Conservation (phyloP, 2,329 filamentous ascomycete species). For the Laburnicola sp. region DNA sequence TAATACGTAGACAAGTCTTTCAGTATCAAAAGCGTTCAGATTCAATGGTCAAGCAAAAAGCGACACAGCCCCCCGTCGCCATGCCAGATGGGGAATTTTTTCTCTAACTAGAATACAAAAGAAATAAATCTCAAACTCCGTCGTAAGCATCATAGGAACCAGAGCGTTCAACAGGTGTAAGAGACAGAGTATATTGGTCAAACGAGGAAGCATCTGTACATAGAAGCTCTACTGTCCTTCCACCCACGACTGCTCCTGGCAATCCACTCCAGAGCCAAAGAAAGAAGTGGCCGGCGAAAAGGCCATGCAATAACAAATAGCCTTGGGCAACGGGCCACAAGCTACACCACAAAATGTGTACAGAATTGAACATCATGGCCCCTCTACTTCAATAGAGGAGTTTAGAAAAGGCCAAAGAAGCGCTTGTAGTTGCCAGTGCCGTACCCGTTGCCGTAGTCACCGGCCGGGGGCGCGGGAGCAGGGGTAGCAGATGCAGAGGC, state of each 20-base stretch:
- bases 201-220: conserved; percentile 13
- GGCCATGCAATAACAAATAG: conserved; percentile 4
- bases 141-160: conserved; percentile 1
- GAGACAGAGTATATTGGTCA: conserved; percentile 33
- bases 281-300: conserved; percentile 3
- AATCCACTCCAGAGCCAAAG: conserved; percentile 11
- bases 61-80: not conserved
- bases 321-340: conserved; percentile 10
- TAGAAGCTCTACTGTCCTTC: conserved; percentile 12
- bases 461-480: conserved; percentile 20
- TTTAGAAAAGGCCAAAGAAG: conserved; percentile 7
- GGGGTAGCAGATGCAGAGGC: conserved; percentile 20
- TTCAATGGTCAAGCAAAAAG: too few species aligned
- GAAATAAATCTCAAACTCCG: not conserved
- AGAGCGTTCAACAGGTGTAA: not conserved
- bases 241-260: conserved; percentile 8
- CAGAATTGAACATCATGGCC: conserved; percentile 6
- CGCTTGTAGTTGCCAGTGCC: conserved; percentile 9
- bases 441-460: conserved; percentile 13
- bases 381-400: not conserved
- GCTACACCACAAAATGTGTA: conserved; percentile 10
- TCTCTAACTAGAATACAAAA: not conserved
- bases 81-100: conserved; percentile 1
- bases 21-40: not conserved
- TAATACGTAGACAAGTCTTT: too few species aligned